phyloP scores from a whole-genome alignment of 2,329 filamentous ascomycete species.

The Lasiodiplodia sp. region DNA sequence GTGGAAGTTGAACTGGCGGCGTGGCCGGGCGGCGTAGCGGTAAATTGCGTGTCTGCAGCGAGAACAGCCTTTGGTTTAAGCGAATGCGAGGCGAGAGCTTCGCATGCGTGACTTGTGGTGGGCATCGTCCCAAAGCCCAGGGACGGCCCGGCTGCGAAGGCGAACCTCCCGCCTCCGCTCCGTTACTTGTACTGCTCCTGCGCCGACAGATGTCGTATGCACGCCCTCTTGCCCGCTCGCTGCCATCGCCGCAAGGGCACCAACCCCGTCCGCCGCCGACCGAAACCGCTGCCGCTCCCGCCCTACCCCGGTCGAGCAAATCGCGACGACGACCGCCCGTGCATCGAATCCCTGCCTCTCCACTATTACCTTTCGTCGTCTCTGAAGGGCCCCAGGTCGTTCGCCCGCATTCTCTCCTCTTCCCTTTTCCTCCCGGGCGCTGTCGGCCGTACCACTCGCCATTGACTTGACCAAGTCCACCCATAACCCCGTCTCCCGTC shows the following conservation, averaged over 20 bases:
- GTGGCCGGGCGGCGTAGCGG: background rate
- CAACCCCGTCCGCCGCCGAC: background rate
- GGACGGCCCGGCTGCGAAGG: constrained; percentile 1
- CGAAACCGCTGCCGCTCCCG: constrained; percentile 7
- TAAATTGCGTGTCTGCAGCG: constrained; percentile 6
- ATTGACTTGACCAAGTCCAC: background rate
- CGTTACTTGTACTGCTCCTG: background rate
- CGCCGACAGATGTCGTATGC: constrained; percentile 8
- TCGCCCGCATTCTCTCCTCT: constrained; percentile 10
- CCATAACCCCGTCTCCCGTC: background rate
- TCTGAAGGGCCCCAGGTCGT: constrained; percentile 12
- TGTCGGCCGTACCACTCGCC: background rate
- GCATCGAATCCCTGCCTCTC: constrained; percentile 23
- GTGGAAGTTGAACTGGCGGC: constrained; percentile 1
- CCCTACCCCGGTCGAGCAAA: constrained; percentile 21
- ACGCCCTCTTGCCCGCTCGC: background rate
- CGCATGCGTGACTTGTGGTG: background rate
- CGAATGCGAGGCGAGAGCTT: constrained; percentile 12
- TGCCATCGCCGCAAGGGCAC: constrained; percentile 1
- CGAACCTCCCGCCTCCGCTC: background rate
- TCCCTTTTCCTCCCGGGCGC: background rate
- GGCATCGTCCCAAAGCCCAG: background rate
- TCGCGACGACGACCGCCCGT: constrained; percentile 13
- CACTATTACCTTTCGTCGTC: constrained; percentile 25
- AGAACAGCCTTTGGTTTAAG: background rate